A percentile compares a stretch with the other conserved stretches of the same genome.
Conservation (phyloP, 768 basidiomycete genomes). For the Phylloporus sp. region DNA sequence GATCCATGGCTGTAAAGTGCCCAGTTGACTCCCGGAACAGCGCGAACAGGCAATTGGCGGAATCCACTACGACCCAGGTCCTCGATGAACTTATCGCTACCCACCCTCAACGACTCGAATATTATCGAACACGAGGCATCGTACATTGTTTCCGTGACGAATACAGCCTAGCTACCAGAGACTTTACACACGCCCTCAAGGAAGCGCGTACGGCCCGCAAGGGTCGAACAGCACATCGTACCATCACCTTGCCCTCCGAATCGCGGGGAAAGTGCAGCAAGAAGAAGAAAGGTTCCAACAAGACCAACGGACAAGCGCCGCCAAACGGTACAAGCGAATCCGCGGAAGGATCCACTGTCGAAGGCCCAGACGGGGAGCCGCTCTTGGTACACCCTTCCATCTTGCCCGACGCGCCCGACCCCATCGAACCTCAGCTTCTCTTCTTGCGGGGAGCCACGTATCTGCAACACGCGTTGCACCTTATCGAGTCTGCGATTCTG, state of each 20-base stretch:
- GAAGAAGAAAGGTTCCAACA: conserved; percentile 48
- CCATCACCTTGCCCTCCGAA: conserved; percentile 34
- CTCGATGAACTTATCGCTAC: conserved; percentile 73
- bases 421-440: conserved; percentile 78
- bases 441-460: conserved; percentile 83
- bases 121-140: conserved; percentile 84
- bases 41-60: conserved; percentile 66
- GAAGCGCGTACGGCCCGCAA: conserved; percentile 71
- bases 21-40: conserved; percentile 18
- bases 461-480: conserved; percentile 68
- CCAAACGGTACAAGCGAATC: conserved; percentile 57
- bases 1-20: conserved; percentile 2
- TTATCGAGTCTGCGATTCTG: conserved; percentile 71
- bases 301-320: conserved; percentile 61
- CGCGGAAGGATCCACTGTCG: conserved; percentile 36
- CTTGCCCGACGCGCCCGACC: conserved; percentile 75
- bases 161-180: conserved; percentile 64
- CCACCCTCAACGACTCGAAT: conserved; percentile 75
- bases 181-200: conserved; percentile 76
- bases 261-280: conserved; percentile 43
- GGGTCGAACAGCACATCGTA: conserved; percentile 51
- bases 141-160: conserved; percentile 88
- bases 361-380: conserved; percentile 47
- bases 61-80: conserved; percentile 73
- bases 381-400: conserved; percentile 65